Evolutionary conservation across 2,329 filamentous ascomycete species (phyloP), one percentile per base, ranked within the genome.

Genomic region (Aspergillus floridensis): DNA sequence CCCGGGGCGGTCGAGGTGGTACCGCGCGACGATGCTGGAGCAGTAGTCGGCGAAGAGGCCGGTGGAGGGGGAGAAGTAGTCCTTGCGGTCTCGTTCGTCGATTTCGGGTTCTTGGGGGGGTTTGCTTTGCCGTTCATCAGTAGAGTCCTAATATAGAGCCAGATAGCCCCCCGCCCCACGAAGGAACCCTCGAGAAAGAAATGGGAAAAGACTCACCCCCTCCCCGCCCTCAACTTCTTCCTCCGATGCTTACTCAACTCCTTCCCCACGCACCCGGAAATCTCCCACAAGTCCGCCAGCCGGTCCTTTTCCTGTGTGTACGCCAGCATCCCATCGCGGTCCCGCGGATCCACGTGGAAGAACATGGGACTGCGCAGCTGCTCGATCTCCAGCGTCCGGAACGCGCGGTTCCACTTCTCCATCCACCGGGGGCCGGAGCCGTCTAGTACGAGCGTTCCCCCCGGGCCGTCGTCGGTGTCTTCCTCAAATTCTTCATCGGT

Each of bases 321-420:
- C 1, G 86, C 87, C 22, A 93, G 76, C 66, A 93, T 76, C 0
- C 87, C 87, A 75, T 93, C 90, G 1, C 89, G 81, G 72, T 93
- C 90, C 1, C 84, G 80, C 0, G 90, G 90, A 68, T 93, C 90
- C 14, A 91, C 81, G 69, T 95, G 90, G 77, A 92, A 93, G 68
- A 93, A 89, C 88, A 93, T 90, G 0, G 89, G 90, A 65, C 89
- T 92, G 16, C 90, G 82, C 44, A 95, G 77, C 66, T 92, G 85
- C 1, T 83, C 80, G 50, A 93, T 93, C 52, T 87, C 83, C 49
- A 91, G 85, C 2, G 82, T 84, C 32, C 81, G 78, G 74, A 93
- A 93, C 3, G 89, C 81, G 14, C 80, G 77, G 49, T 89, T 85
- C 90, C 90, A 93, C 46, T 85, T 81, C 10, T 82, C 76, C 80